Percentiles rank a stretch among this genome's conserved stretches.
Evolutionary conservation across 805 yeast genomes (phyloP).

Genomic region (Saccharomycopsis sp.): DNA sequence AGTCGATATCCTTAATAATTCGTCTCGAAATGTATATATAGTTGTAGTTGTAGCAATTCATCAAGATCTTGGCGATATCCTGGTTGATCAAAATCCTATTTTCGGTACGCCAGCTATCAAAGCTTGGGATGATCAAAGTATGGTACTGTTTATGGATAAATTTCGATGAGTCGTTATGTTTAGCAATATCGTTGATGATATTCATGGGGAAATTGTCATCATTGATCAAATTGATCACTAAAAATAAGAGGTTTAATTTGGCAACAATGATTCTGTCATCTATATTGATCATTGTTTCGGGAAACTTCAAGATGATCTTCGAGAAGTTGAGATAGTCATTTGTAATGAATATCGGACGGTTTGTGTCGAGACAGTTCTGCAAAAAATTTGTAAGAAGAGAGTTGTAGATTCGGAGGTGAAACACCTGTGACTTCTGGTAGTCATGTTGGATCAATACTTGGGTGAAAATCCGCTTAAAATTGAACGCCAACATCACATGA

Average conservation of each 20-base stretch:
- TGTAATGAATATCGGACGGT: conserved; percentile 38
- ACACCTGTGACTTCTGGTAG: conserved; percentile 37
- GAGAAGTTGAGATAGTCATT: conserved; percentile 36
- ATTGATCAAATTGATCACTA: conserved; percentile 25
- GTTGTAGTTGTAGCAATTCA: conserved; percentile 43
- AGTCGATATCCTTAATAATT: conserved; percentile 27
- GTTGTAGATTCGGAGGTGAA: conserved; percentile 48
- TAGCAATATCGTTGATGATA: conserved; percentile 28
- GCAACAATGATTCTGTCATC: conserved; percentile 52
- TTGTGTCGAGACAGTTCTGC: conserved; percentile 44
- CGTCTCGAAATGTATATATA: conserved; percentile 37
- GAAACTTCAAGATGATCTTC: conserved; percentile 39
- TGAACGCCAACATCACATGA: conserved; percentile 41
- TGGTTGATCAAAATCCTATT: conserved; percentile 41
- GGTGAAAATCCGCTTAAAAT: conserved; percentile 36
- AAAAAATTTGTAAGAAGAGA: conserved; percentile 46
- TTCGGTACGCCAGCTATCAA: conserved; percentile 40
- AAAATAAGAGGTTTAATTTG: conserved; percentile 37
- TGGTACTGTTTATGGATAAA: conserved; percentile 21
- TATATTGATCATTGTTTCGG: conserved; percentile 36
- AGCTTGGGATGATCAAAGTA: conserved; percentile 28
- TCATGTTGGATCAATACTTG: conserved; percentile 29
- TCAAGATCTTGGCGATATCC: conserved; percentile 43
- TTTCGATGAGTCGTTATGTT: conserved; percentile 24
- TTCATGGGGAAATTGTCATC: conserved; percentile 23